Percentiles rank a stretch among this genome's conserved stretches.
Conservation (phyloP, 306 rosid species). For the Calophaca sinica region DNA sequence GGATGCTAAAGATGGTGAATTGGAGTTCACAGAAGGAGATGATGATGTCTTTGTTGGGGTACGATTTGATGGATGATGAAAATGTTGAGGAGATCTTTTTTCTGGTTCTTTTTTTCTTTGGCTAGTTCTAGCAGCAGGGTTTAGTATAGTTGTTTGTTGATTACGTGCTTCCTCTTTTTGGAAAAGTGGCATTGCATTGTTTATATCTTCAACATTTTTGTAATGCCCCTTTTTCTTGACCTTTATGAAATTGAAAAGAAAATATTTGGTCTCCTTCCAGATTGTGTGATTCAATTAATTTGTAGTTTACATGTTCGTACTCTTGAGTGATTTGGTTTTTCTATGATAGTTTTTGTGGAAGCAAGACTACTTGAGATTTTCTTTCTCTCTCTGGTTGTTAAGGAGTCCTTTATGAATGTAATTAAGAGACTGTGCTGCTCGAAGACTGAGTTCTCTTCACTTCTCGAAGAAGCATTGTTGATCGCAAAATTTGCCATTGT, state of each 20-base stretch:
- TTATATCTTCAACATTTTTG: conserved; percentile 38
- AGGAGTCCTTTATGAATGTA: background rate
- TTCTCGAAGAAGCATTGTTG: conserved; percentile 17
- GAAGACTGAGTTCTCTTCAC: background rate
- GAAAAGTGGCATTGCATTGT: conserved; percentile 48
- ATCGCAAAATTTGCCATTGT: background rate
- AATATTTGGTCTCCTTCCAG: conserved; percentile 14
- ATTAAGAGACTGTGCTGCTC: conserved; percentile 14
- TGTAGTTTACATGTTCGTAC: conserved; percentile 4
- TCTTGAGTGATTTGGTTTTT: conserved; percentile 20
- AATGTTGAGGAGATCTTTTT: conserved; percentile 33
- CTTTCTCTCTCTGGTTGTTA: background rate
- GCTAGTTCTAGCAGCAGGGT: conserved; percentile 35
- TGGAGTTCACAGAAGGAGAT: conserved; percentile 54
- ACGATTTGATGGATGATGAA: background rate
- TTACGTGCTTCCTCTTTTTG: background rate
- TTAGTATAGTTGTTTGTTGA: conserved; percentile 39
- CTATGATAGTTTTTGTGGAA: conserved; percentile 18
- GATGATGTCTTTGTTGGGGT: conserved; percentile 58
- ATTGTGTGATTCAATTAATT: conserved; percentile 9
- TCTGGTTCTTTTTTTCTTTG: conserved; percentile 15
- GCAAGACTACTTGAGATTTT: background rate
- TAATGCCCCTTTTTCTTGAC: conserved; percentile 24
- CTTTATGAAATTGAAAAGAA: conserved; percentile 26
- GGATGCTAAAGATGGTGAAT: conserved; percentile 42